Evolutionary conservation across 495 filamentous ascomycete species (phyloP), one percentile per base, ranked within the genome.

Genomic region (Hypoxylon perforatum): DNA sequence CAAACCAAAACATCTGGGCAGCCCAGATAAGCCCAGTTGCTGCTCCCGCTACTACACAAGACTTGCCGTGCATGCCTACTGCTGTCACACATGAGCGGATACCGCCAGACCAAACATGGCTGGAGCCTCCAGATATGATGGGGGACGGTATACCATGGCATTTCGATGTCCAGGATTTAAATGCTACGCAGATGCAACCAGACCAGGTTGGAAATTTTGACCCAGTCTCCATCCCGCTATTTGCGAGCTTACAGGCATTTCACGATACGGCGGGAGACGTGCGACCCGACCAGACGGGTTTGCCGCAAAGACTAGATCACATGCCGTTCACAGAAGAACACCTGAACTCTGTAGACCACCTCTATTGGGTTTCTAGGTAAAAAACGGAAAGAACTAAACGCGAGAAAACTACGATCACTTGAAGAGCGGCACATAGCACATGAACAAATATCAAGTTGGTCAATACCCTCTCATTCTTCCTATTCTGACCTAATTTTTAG

Each of bases 381-480:
- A 39, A 3, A 21, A 11, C 22, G 14, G 49, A 33, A 53, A 22
- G 49, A 53, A 53, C 49, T 9, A 38, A 53, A 39, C 28, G 30
- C 4, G 50, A 25, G 12, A 33, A 54, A 54, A 54, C 50, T 54
- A 54, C 50, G 50, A 41, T 23, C 35, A 23, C 50, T 41, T 23
- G 50, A 54, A 41, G 36, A 41, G 50, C 33, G 35, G 17, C 33
- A 41, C 25, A 39, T 39, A 39, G 35, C 50, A 28, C 17, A 23
- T 39, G 50, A 17, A 54, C 50, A 54, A 54, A 30, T 50, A 53
- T 38, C 46, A 58, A 36, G 39, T 48, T 51, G 54, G 53, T 21
- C 21, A 33, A 57, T 57, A 23, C 53, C 39, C 22, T 57, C n/a
- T 57, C 25, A 57, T 57, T 54, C 30, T 60, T 50, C 45, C 36